A percentile compares a stretch with the other conserved stretches of the same genome.
phyloP scores from a whole-genome alignment of 495 filamentous ascomycete genomes.

The Aspergillus asperescens region DNA sequence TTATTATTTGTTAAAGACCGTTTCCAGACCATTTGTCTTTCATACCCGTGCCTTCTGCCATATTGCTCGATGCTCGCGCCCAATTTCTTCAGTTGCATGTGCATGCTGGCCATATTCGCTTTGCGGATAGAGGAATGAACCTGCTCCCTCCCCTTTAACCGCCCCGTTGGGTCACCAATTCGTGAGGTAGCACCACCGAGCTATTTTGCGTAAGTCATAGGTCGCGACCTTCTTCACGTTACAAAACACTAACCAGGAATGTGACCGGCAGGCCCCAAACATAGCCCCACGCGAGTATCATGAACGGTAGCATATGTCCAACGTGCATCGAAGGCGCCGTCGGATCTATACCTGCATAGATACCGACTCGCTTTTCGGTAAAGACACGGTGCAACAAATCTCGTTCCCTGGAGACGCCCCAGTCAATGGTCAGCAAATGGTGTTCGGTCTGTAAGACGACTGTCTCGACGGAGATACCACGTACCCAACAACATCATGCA shows the following conservation, averaged over 20 bases:
- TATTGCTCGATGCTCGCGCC: conserved; percentile 65
- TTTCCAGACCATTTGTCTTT: conserved; percentile 55
- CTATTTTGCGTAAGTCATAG: conserved; percentile 31
- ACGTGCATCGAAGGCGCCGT: conserved; percentile 88
- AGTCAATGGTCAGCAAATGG: conserved; percentile 13
- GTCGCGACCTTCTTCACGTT: not conserved
- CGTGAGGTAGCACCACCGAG: conserved; percentile 80
- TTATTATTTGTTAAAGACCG: conserved; percentile 71
- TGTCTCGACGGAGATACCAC: conserved; percentile 16
- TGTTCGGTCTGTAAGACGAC: not conserved
- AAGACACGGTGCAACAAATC: conserved; percentile 66
- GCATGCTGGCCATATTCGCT: conserved; percentile 69
- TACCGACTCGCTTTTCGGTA: conserved; percentile 62
- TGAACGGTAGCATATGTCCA: conserved; percentile 87
- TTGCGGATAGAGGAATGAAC: conserved; percentile 51
- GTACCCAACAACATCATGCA: conserved; percentile 80
- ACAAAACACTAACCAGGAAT: conserved; percentile 51
- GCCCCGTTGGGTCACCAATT: conserved; percentile 82
- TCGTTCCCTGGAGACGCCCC: conserved; percentile 41
- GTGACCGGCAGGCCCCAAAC: conserved; percentile 71
- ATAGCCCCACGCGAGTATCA: conserved; percentile 93
- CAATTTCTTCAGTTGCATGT: conserved; percentile 72
- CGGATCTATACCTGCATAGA: conserved; percentile 89
- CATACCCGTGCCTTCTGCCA: conserved; percentile 55
- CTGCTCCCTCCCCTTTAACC: conserved; percentile 60